phyloP scores from a whole-genome alignment of 345 rosid species.

The Camelina laxa region DNA sequence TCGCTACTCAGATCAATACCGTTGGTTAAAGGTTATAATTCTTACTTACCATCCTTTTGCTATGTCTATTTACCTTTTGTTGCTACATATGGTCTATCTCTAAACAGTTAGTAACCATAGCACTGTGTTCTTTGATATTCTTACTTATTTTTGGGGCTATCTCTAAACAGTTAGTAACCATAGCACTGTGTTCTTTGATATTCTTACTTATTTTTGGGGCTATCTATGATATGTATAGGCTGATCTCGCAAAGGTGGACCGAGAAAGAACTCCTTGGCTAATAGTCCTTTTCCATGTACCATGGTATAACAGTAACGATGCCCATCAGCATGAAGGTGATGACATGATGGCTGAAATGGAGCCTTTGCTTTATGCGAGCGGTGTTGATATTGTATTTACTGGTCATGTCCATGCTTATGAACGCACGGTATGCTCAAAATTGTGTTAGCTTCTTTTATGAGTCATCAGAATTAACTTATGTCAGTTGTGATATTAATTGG shows the following conservation, averaged over 20 bases:
- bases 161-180: background rate
- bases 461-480: background rate
- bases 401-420: slow-evolving; percentile 99
- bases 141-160: background rate
- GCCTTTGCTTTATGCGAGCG: slow-evolving; percentile 77
- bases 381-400: slow-evolving; percentile 74
- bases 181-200: background rate
- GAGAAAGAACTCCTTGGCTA: slow-evolving; percentile 90
- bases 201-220: background rate
- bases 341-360: slow-evolving; percentile 86
- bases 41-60: background rate
- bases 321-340: slow-evolving; percentile 87
- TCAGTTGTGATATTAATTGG: slow-evolving; percentile 28
- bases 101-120: background rate
- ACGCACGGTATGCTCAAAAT: slow-evolving; percentile 61
- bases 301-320: slow-evolving; percentile 91
- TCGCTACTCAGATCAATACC: slow-evolving; percentile 70
- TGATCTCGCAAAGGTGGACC: slow-evolving; percentile 80
- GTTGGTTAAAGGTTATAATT: slow-evolving; percentile 75
- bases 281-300: slow-evolving; percentile 81
- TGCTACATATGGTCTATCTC: background rate
- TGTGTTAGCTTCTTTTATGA: background rate
- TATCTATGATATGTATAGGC: slow-evolving; percentile 50
- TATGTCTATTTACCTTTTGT: background rate
- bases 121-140: too few relatives aligned